These are phyloP conservation scores for Pythium utonaiense DNA, from an alignment of 352 stramenopile genomes.

Conservation along the genomic window DNA sequence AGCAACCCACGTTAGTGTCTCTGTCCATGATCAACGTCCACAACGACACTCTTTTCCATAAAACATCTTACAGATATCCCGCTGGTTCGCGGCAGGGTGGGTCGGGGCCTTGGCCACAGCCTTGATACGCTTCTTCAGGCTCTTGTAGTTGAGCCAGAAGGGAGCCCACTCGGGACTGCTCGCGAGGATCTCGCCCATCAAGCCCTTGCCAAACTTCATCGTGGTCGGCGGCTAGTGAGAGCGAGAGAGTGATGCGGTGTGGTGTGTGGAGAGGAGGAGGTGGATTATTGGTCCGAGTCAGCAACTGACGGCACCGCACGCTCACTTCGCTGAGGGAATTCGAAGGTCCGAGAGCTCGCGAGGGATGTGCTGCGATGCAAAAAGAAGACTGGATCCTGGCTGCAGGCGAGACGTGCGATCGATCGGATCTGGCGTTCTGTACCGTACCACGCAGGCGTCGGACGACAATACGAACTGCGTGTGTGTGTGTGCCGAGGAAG, in stretches of 20 bases:
- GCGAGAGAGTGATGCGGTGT: too few species aligned
- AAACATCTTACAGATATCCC: constrained; percentile 33
- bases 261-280: background rate
- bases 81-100: constrained; percentile 33
- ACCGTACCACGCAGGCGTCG: background rate
- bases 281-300: background rate
- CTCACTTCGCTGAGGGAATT: background rate
- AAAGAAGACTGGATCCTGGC: background rate
- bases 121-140: constrained; percentile 84
- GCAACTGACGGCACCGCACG: background rate
- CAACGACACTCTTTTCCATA: background rate
- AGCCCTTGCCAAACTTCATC: constrained; percentile 84
- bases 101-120: constrained; percentile 42
- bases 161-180: constrained; percentile 81
- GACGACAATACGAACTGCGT: background rate
- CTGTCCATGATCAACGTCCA: background rate
- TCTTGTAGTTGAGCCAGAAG: constrained; percentile 88
- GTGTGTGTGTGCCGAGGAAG: background rate
- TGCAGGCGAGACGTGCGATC: background rate
- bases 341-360: background rate
- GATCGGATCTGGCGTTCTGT: too few species aligned
- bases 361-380: background rate
- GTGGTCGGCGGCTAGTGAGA: background rate
- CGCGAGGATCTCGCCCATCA: constrained; percentile 65
- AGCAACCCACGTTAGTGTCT: constrained; percentile 1